These are phyloP conservation scores for Poa annua DNA, from an alignment of 176 grass and related monocot species.

Conservation along the genomic window DNA sequence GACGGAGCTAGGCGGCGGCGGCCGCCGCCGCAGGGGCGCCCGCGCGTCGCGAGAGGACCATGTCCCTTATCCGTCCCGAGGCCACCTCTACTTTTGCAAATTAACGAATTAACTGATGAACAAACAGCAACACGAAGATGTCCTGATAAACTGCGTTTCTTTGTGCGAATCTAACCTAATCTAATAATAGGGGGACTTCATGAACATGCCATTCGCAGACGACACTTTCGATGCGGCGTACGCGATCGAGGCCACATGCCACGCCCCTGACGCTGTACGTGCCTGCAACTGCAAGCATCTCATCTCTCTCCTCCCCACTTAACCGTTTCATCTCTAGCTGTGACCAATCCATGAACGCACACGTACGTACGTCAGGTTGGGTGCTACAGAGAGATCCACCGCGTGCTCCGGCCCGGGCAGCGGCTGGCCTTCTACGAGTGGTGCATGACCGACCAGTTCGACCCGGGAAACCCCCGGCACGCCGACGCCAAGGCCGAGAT, in stretches of 20 bases:
- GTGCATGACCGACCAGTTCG: constrained; percentile 42
- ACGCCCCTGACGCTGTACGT: constrained; percentile 51
- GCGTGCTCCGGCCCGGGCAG: constrained; percentile 46
- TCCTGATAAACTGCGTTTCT: background rate
- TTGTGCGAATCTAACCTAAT: too few species aligned
- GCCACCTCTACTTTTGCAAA: too few species aligned
- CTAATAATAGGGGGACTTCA: constrained; percentile 70
- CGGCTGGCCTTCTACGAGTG: constrained; percentile 43
- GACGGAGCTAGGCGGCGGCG: too few species aligned
- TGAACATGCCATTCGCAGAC: constrained; percentile 65
- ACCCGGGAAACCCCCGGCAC: constrained; percentile 40
- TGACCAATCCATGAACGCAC: background rate
- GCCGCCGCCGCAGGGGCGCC: too few species aligned
- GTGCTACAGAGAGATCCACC: constrained; percentile 49
- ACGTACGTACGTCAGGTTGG: constrained; percentile 23
- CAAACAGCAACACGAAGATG: background rate
- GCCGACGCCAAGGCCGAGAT: constrained; percentile 39
- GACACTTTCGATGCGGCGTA: constrained; percentile 55
- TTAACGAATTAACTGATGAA: background rate
- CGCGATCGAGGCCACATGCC: constrained; percentile 69
- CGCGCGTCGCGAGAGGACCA: too few species aligned
- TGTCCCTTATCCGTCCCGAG: too few species aligned
- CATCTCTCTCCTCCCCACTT: background rate
- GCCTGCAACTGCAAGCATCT: background rate
- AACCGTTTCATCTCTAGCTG: background rate